Evolutionary conservation across 805 yeast genomes (phyloP), one percentile per base, ranked within the genome.

Genomic region (Candida ovalis): DNA sequence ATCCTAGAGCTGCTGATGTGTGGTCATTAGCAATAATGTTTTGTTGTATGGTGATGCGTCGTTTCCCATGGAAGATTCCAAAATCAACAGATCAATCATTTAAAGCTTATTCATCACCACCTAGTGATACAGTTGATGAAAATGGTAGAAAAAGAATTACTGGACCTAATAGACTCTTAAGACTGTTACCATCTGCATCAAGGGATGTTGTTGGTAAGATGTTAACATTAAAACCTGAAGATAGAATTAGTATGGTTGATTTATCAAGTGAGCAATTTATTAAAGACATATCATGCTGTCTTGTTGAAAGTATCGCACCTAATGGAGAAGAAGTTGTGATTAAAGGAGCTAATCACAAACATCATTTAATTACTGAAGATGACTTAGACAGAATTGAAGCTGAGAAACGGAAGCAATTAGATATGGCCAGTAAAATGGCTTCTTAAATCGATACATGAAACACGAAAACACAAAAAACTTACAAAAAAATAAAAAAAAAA

Each of bases 1-100:
- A 92, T 64, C 94, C 97, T 18, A 78, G 94, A 44, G 82, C 85
- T 5, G 88, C 84, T 2, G 99, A 92, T 64, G 80, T 91, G 21
- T 92, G 99, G 99, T 88, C 96, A 1, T 72, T 88, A 45, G 98
- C 96, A 0, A 88, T 92, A 25, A 88, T 94, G 45, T 92, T 78
- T 63, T 89, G 96, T 64, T 91, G 98, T 69, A 87, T 90, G 91
- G 74, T 85, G 2, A 70, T 91, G 55, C 80, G 86, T 56, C 70
- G 96, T 51, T 92, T 92, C 68, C 98, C 99, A 1, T 92, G 99
- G 99, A 89, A 89, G 64, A 78, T 91, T 2, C 97, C 97, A n/a
- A 82, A 84, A 55, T 68, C 71, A 23, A 71, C 80, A 6, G 97
- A 91, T 64, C 81, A 81, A 46, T 82, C 94, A 4, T 92, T 77